Evolutionary conservation across 352 stramenopile species (phyloP), one percentile per base, ranked within the genome.

Genomic region (Globisporangium nagaii): DNA sequence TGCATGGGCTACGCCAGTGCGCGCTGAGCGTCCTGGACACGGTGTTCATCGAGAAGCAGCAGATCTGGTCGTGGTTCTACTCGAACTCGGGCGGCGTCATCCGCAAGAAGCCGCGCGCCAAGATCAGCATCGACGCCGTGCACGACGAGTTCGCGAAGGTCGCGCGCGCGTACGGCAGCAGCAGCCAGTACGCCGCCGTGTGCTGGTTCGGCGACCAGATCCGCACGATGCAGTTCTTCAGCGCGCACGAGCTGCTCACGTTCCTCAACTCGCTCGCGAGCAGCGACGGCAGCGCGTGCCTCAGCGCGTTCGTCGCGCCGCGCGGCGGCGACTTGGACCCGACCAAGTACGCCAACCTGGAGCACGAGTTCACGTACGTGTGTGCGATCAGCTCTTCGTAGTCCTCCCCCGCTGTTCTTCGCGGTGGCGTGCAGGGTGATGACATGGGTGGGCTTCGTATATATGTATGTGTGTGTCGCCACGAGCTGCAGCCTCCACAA

Each of bases 31-130:
- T 91, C 1, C 55, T 93, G 19, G 83, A 90, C 56, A 88, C 72
- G 32, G 71, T 90, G 27, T 88, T 91, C 59, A 50, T 90, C 37
- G 63, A 86, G 59, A 82, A 86, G 45, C 76, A 84, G 45, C 72
- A 90, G 57, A 89, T 93, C 51, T 88, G 76, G 75, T 79, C 74
- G 11, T 90, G 82, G 82, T 90, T 84, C 60, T 85, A 78, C 62
- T 79, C 63, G 8, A 77, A 61, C 37, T 60, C 49, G 4, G 56
- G 65, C 50, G 79, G 79, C 20, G 54, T 88, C 22, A 67, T 90
- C 30, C 72, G 75, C n/a, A 73, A 78, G 42, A 89, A 85, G 45
- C 50, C 73, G 15, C 66, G 75, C 53, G 66, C 65, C 9, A 82
- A 84, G 61, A 68, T 87, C 45, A 71, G 58, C 35, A 19, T 70